phyloP scores from a whole-genome alignment of 306 rosid species.

The Citrullus mucosospermus region DNA sequence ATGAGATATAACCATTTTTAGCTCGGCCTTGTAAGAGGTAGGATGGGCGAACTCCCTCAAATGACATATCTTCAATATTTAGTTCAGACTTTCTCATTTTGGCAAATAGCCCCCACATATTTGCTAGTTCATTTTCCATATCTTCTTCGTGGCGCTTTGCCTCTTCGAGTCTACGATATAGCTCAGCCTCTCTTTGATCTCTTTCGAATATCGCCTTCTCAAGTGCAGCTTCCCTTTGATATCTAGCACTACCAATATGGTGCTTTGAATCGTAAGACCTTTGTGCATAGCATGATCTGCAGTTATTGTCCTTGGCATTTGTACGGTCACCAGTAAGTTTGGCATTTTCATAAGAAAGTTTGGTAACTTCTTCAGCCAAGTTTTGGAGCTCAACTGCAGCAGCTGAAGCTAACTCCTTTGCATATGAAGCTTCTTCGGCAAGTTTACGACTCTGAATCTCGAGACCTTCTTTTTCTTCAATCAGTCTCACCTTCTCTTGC shows the following conservation, averaged over 20 bases:
- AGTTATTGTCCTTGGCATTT: slow-evolving; percentile 33
- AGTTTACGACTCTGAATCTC: slow-evolving; percentile 62
- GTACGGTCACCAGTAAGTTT: slow-evolving; percentile 47
- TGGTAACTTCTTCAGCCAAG: slow-evolving; percentile 82
- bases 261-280: slow-evolving; percentile 29
- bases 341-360: slow-evolving; percentile 62
- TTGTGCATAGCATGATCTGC: slow-evolving; percentile 30
- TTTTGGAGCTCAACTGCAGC: slow-evolving; percentile 76
- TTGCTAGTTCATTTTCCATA: slow-evolving; percentile 59
- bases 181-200: slow-evolving; percentile 45
- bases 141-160: slow-evolving; percentile 44
- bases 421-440: slow-evolving; percentile 77
- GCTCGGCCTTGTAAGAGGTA: slow-evolving; percentile 22
- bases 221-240: slow-evolving; percentile 54
- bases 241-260: slow-evolving; percentile 26
- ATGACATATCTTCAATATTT: slow-evolving; percentile 28
- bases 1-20: slow-evolving; percentile 19
- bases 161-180: slow-evolving; percentile 47
- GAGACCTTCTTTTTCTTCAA: slow-evolving; percentile 66
- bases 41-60: slow-evolving; percentile 21
- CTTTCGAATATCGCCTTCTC: slow-evolving; percentile 38
- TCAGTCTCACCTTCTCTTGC: slow-evolving; percentile 57
- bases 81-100: slow-evolving; percentile 34
- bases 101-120: slow-evolving; percentile 47
- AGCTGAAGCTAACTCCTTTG: slow-evolving; percentile 83